These are phyloP conservation scores for Penicillium sp. DNA, from an alignment of 2,329 filamentous ascomycete genomes.

Conservation along the genomic window DNA sequence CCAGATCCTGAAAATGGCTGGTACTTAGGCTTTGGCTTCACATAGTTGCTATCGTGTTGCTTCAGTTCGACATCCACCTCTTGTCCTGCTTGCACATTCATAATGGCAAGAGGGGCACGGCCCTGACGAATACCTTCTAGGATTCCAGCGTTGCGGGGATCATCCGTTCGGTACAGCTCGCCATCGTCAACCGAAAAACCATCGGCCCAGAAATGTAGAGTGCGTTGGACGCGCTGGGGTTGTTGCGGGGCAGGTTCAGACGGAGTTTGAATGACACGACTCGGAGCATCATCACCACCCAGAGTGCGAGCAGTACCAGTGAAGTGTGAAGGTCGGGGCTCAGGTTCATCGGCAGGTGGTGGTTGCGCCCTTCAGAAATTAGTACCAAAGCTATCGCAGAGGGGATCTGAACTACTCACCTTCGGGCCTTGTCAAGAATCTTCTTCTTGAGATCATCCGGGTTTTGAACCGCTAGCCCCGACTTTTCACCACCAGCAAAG, in stretches of 20 bases:
- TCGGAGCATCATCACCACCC: constrained; percentile 59
- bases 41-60: constrained; percentile 59
- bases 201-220: constrained; percentile 60
- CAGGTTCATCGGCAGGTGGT: constrained; percentile 41
- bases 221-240: constrained; percentile 51
- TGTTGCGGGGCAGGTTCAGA: constrained; percentile 38
- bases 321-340: constrained; percentile 45
- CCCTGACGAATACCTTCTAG: constrained; percentile 59
- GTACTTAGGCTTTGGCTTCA: constrained; percentile 58
- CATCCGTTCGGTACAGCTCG: constrained; percentile 57
- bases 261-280: constrained; percentile 51
- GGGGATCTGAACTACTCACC: constrained; percentile 15
- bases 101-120: constrained; percentile 56
- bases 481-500: constrained; percentile 62
- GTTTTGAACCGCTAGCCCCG: constrained; percentile 61
- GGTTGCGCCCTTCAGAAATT: constrained; percentile 26
- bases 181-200: constrained; percentile 63
- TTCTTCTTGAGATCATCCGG: constrained; percentile 52
- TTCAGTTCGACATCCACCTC: constrained; percentile 61
- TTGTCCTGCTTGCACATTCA: constrained; percentile 58
- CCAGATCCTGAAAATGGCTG: constrained; percentile 57
- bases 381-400: not conserved
- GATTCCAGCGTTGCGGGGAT: constrained; percentile 56
- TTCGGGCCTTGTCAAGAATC: constrained; percentile 46
- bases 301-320: constrained; percentile 58